Base-by-base conservation (phyloP, 345 rosid species). In the Populus deltoides region DNA sequence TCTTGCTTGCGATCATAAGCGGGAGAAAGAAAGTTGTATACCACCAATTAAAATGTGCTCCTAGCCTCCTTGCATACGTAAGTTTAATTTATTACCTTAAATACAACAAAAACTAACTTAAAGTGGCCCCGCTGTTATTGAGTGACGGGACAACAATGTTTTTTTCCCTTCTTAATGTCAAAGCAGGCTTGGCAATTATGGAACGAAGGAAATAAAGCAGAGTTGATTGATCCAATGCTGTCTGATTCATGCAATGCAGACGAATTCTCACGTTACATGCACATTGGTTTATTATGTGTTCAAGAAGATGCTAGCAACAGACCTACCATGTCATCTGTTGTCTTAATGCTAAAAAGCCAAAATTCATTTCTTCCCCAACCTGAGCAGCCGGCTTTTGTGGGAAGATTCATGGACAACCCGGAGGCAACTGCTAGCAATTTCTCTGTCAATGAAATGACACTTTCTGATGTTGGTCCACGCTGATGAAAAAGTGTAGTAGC, bases 1-100 rank as follows among this genome's bases (percentile, higher is more conserved):
- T 89, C 8, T 66, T 91, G 76, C 80, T 91, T 43, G 94, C 89
- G 78, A 86, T 89, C 49, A 76, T 89, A 11, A 90, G 86, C 25
- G 92, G 93, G 10, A 73, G 51, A 76, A 86, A 68, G 73, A 86
- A 83, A 8, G 78, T 16, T 38, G 72, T 81, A 61, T 87, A 78
- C 47, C 74, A 77, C 24, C 69, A 53, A 25, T 69, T 72, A 0
- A 55, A 72, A 45, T 33, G 17, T 8, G 73, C 82, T 18, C 80
- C 83, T 0, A 86, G 75, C 73, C 88, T 88, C 24, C 70, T 84
- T 18, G 80, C 82, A 80, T 82, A 76, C 33, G 92, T 88, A 84
- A 87, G 84, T 72, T 5, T 63, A 33, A 33, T 33, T 5, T 33
- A 16, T 61, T 17, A 7, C 6, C 33, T 6, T 15, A 13, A 41